These are phyloP conservation scores for Pichia insulana DNA, from an alignment of 805 yeast genomes.

Conservation along the genomic window DNA sequence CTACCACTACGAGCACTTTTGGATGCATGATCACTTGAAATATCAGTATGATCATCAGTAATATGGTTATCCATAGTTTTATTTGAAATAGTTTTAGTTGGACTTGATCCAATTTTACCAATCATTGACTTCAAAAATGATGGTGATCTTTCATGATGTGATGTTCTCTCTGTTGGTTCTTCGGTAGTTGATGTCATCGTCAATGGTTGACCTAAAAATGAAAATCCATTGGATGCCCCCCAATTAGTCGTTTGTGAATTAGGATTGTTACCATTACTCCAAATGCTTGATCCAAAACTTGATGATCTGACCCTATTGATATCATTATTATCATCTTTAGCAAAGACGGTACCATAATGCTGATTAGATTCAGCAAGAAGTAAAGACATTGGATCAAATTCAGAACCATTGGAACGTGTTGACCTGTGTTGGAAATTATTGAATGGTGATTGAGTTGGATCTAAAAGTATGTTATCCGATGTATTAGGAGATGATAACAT, in stretches of 20 bases:
- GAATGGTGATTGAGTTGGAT: conserved; percentile 7
- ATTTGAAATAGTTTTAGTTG: conserved; percentile 22
- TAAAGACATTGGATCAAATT: neutral
- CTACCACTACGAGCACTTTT: conserved; percentile 1
- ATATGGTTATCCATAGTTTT: conserved; percentile 5
- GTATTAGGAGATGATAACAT: neutral
- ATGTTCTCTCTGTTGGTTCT: neutral
- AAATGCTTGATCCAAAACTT: conserved; percentile 29
- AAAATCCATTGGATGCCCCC: conserved; percentile 5
- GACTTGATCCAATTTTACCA: conserved; percentile 30
- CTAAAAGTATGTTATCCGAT: neutral
- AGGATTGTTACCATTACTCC: conserved; percentile 22
- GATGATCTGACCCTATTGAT: conserved; percentile 24
- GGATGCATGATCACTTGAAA: conserved; percentile 2
- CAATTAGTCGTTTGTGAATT: conserved; percentile 3
- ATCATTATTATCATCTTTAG: neutral
- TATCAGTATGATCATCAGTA: conserved; percentile 8
- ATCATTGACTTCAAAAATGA: conserved; percentile 30
- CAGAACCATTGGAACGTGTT: neutral
- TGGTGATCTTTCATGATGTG: conserved; percentile 23
- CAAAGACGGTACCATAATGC: conserved; percentile 3
- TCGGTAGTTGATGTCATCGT: conserved; percentile 1
- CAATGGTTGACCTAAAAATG: conserved; percentile 10
- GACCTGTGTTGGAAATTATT: neutral
- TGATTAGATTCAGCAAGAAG: conserved; percentile 1